These are phyloP conservation scores for Mortierella hygrophila DNA, from an alignment of 192 early-diverging fungal species.

Conservation along the genomic window DNA sequence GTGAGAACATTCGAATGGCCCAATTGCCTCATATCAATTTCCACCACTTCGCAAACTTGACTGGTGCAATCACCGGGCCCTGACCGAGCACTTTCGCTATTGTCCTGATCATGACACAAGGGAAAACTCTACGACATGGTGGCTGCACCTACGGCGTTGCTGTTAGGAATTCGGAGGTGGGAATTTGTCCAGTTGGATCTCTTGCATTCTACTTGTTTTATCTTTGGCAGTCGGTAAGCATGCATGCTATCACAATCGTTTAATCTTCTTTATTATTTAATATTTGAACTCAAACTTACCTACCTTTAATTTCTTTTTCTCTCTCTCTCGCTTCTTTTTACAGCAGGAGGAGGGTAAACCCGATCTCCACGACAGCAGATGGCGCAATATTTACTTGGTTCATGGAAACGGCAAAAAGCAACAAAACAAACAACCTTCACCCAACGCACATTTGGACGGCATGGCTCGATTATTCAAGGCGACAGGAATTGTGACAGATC, in stretches of 20 bases:
- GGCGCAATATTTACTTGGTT: neutral
- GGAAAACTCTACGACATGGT: neutral
- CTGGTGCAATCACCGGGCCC: neutral
- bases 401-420: neutral
- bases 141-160: neutral
- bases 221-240: no score
- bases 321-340: no score
- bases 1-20: constrained; percentile 1
- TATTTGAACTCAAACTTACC: no score
- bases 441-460: neutral
- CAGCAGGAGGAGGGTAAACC: no score
- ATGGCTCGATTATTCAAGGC: neutral
- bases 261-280: no score
- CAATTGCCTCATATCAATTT: neutral
- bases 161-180: neutral
- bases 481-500: neutral
- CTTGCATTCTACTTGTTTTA: no score
- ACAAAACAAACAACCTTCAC: neutral
- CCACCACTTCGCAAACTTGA: neutral
- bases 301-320: neutral
- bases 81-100: neutral
- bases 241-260: no score
- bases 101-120: constrained; percentile 10
- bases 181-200: neutral
- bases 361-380: neutral